Evolutionary conservation across 2,329 filamentous ascomycete genomes (phyloP).

Genomic region (Fusarium cicatricum): DNA sequence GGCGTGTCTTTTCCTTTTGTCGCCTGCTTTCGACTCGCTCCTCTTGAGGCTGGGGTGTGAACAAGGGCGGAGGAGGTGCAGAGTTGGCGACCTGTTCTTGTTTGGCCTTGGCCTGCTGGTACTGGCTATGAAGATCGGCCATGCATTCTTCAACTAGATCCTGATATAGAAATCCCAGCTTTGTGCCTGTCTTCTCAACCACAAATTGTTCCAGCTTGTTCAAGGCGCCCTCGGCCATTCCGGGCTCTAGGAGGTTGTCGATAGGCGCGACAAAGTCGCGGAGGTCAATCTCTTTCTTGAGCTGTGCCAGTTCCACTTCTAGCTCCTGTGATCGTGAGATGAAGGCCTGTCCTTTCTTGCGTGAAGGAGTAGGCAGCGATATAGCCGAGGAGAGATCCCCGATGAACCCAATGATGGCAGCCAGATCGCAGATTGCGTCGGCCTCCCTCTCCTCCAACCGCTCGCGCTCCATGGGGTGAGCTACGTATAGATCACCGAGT

Average conservation of each 20-base stretch:
- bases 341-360: slow-evolving; percentile 52
- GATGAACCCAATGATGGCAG: slow-evolving; percentile 50
- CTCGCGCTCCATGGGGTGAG: slow-evolving; percentile 46
- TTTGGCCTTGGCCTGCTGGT: slow-evolving; percentile 39
- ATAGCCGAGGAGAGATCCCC: slow-evolving; percentile 48
- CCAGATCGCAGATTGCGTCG: slow-evolving; percentile 48
- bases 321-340: slow-evolving; percentile 45
- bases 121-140: slow-evolving; percentile 42
- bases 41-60: slow-evolving; percentile 32
- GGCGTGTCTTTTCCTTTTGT: slow-evolving; percentile 56
- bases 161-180: slow-evolving; percentile 54
- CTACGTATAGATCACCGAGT: slow-evolving; percentile 48
- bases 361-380: slow-evolving; percentile 49
- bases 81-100: slow-evolving; percentile 25
- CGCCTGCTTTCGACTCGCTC: slow-evolving; percentile 46
- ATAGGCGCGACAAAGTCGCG: slow-evolving; percentile 52
- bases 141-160: slow-evolving; percentile 53
- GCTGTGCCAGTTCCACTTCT: slow-evolving; percentile 48
- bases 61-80: slow-evolving; percentile 5
- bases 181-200: slow-evolving; percentile 48
- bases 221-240: slow-evolving; percentile 48
- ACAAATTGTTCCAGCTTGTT: slow-evolving; percentile 49
- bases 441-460: slow-evolving; percentile 46
- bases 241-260: slow-evolving; percentile 52
- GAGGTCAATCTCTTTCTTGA: slow-evolving; percentile 52